Conservation (phyloP, 306 rosid species). For the Parietaria judaica region DNA sequence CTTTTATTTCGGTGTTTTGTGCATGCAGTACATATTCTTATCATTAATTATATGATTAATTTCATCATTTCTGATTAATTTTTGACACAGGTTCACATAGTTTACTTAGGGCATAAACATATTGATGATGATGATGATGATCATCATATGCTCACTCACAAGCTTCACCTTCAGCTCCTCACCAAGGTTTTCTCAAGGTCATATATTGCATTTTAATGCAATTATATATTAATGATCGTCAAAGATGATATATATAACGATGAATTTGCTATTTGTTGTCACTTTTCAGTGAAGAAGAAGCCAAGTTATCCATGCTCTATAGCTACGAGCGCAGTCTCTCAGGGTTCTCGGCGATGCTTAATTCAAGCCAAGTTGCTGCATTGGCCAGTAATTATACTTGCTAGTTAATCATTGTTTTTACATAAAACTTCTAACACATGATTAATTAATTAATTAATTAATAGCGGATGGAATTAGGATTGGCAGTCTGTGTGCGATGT, state of each 20-base stretch:
- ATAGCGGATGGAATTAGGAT: no score
- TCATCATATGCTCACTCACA: conserved; percentile 26
- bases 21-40: not conserved
- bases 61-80: no score
- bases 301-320: conserved; percentile 38
- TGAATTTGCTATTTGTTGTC: not conserved
- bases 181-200: conserved; percentile 44
- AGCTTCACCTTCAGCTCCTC: conserved; percentile 33
- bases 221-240: not conserved
- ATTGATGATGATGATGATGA: not conserved
- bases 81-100: conserved; percentile 37
- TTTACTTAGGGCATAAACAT: conserved; percentile 37
- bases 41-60: not conserved
- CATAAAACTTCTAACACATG: no score
- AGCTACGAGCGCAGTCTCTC: conserved; percentile 54
- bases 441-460: no score
- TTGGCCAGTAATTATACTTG: conserved; percentile 31
- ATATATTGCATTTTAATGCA: not conserved
- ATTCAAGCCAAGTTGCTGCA: conserved; percentile 38
- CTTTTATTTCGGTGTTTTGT: not conserved
- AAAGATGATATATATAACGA: not conserved
- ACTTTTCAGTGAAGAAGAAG: conserved; percentile 41
- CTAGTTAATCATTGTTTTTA: not conserved
- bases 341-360: conserved; percentile 54
- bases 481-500: no score